Evolutionary conservation across 2,329 filamentous ascomycete genomes (phyloP), one percentile per base, ranked within the genome.

Genomic region (Trichoderma sp.): DNA sequence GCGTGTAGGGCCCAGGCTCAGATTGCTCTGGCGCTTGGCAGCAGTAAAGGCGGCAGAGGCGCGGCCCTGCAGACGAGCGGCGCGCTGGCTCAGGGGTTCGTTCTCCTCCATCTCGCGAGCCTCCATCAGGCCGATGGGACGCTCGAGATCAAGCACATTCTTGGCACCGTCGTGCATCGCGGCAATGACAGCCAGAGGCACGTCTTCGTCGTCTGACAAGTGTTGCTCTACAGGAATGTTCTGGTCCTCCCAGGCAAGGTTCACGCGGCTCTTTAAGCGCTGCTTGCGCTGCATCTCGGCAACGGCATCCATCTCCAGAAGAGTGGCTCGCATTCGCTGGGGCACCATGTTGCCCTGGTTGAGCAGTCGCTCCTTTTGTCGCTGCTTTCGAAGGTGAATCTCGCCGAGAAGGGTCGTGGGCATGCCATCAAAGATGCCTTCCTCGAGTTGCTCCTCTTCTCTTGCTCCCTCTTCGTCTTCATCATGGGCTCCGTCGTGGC

Each of bases 321-420:
- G 84, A 0, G 96, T 99, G 16, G 92, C 92, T 72, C 96, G 93
- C 85, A 97, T 90, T n/a, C 94, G 18, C 66, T 91, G 89, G 24
- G 91, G 90, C 73, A 84, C 84, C 2, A 81, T 80, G 55, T 85
- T 87, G 37, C 87, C 84, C 26, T 90, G 85, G 26, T 89, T 87
- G 68, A 78, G 77, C 34, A 90, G 96, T 43, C 96, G 89, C 71
- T 90, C 84, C 78, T 93, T 94, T 75, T 96, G 90, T 74, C 97
- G 92, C 70, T 92, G 90, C 77, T 99, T 98, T 61, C 96, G 91
- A 72, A 97, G 82, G 77, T 97, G 93, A 8, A 99, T 83, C 77
- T 99, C 96, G 0, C 96, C 96, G 28, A 99, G 86, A 0, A 99
- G 85, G 0, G 96, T 99, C 1, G 94, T 97, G 0, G 96, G 96